Base-by-base conservation (phyloP, 2,329 filamentous ascomycete genomes). In the Colletotrichum lentis region DNA sequence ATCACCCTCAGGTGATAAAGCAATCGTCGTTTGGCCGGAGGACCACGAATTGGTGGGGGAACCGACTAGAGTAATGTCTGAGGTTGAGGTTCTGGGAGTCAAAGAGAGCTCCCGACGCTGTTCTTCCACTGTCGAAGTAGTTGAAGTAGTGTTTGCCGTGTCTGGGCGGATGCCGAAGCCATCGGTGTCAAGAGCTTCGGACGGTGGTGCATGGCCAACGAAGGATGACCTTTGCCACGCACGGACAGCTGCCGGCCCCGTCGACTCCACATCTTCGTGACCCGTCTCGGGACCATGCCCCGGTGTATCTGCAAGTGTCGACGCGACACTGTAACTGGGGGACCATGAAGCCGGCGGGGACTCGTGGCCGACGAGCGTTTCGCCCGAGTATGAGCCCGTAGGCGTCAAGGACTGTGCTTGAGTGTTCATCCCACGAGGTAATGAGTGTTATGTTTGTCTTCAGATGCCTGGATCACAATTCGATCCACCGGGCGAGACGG, bases 301-400 rank as follows among this genome's bases (percentile, higher is more conserved):
- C 5, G 46, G 46, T 49, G 10, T 20, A 16, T 49, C 46, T 24
- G 24, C 20, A 4, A 49, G 46, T 49, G 46, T 49, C 24, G 20
- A 49, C 10, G 46, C 20, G 46, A 49, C 46, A 27, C 46, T 49
- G 20, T 49, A 49, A 14, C 46, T 27, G 46, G 46, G 46, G 24
- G 46, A 49, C 46, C 46, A 49, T 49, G 46, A 49, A 49, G 46
- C 20, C 46, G 46, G 46, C 20, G 46, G 46, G 24, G 46, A 49
- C 46, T 49, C 46, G 24, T 49, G 10, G 20, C 46, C 20, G 24
- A 49, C 20, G 20, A 49, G 46, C 46, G 46, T 49, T 49, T 49
- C 20, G 46, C 46, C 46, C 46, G 46, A 49, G 24, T 49, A 49
- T 4, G 46, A 49, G 20, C 46, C 24, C 20, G 20, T 49, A 49